These are phyloP conservation scores for Boletus coffeatus DNA, from an alignment of 1,284 basidiomycete genomes.

Conservation along the genomic window DNA sequence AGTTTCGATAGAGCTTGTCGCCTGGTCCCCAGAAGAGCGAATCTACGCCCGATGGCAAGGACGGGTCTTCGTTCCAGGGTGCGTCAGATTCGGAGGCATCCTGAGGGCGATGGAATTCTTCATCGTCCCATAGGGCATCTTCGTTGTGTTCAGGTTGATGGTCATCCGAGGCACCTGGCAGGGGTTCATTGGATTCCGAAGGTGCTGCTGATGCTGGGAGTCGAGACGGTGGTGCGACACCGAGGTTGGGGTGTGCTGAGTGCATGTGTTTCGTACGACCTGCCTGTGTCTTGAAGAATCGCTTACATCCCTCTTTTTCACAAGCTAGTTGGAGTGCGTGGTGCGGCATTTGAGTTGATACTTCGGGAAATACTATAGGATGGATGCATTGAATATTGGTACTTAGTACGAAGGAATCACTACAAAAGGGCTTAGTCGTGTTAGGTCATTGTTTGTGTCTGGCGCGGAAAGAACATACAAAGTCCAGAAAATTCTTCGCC, in stretches of 20 bases:
- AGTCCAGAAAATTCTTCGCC: not conserved
- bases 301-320: not conserved
- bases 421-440: not conserved
- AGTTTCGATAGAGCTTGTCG: slow-evolving; percentile 1
- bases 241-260: not conserved
- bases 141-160: not conserved
- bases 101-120: not conserved
- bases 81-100: not conserved
- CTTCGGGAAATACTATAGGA: too few relatives aligned
- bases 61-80: not conserved
- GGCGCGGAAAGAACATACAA: not conserved
- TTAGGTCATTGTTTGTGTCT: not conserved
- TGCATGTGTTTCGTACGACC: not conserved
- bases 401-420: too few relatives aligned
- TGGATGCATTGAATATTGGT: too few relatives aligned
- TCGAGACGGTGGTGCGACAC: not conserved
- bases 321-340: not conserved
- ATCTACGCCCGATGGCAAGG: too few relatives aligned
- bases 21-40: not conserved
- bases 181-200: not conserved
- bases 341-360: not conserved
- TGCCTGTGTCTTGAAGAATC: not conserved
- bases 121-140: not conserved
- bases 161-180: not conserved
- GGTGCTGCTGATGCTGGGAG: not conserved